Base-by-base conservation (phyloP, 192 early-diverging fungal species). In the Coemansia javaensis region DNA sequence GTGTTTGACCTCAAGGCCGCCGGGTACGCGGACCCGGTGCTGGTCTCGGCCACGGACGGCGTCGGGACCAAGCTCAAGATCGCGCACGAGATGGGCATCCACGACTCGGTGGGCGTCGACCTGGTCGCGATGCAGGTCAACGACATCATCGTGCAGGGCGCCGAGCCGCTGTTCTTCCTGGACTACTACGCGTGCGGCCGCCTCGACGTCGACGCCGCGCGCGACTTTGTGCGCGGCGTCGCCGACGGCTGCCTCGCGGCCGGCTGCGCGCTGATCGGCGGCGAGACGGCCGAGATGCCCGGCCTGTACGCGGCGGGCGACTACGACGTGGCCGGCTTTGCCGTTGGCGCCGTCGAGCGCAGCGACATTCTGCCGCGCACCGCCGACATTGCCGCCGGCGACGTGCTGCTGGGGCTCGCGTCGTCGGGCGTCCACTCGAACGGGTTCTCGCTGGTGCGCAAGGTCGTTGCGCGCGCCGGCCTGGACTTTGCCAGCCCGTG, bases 81-180 rank as follows among this genome's bases (percentile, higher is more conserved):
- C 60, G 94, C 97, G 2, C 92, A 96, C 24, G 79, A 79, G 24
- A 80, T 81, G 51, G 75, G 79, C 22, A 89, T 88, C 45, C 90
- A 97, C 68, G 82, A 94, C 65, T 93, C 94, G 7, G 92, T 99
- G 36, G 91, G 95, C 33, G 88, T 97, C 59, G 97, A 99, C 64
- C 79, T 98, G 32, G 97, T 99, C 32, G 97, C 97, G 6, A 99
- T 99, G 97, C 94, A 87, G 61, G 97, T 98, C 51, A 99, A 99
- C 75, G 97, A 99, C 59, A 77, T 99, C 38, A 77, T 99, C 32
- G 97, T 98, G 17, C 97, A 99, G 74, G 97, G 97, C 32, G 97
- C 95, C 7, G 97, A 99, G 73, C 95, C 97, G 9, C 74, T 99
- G 25, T 93, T 94, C 77, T 99, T 99, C 78, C 79, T 98, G 44